Evolutionary conservation across 768 basidiomycete genomes (phyloP), one percentile per base, ranked within the genome.

Genomic region (Agrocybe praecox): DNA sequence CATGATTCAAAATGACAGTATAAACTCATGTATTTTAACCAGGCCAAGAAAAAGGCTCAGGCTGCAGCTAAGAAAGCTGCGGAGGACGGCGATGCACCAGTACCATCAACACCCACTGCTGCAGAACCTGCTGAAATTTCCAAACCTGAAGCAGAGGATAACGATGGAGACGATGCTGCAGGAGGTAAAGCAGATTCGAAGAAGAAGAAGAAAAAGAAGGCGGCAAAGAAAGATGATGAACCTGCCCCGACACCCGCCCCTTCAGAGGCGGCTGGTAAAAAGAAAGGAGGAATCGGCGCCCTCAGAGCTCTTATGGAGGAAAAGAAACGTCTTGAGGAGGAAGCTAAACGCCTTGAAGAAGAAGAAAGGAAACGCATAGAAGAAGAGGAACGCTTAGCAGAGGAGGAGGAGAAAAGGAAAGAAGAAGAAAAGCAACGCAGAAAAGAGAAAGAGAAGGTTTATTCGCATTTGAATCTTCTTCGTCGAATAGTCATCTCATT

Each of bases 21-120:
- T 58, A 51, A 49, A 46, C 51, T 43, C 45, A 49, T 51, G 54
- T 55, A 61, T 66, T 29, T 29, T 29, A 29, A 29, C 26, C 26
- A 96, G 93, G 93, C 92, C 0, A 95, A 93, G 80, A 96, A 96
- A 80, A 97, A 96, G 71, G 93, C 91, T 6, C 92, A 96, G 72
- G 89, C 89, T 5, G 93, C 89, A 19, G 89, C 89, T 2, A 97
- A 95, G 75, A 96, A 89, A 18, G 69, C 68, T 5, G 67, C 70
- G 40, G 74, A 73, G 29, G 70, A 59, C 6, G 67, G 67, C 18
- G 70, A 69, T 23, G 60, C 53, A 26, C 64, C 74, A 10, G 62
- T 66, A 15, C 69, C 71, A 8, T 43, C 65, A 14, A 47, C 68
- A 48, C 63, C 72, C 34, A 62, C 72, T 2, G 62, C 76, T 17